phyloP scores from a whole-genome alignment of 345 rosid genomes.

The Hibiscus syriacus region DNA sequence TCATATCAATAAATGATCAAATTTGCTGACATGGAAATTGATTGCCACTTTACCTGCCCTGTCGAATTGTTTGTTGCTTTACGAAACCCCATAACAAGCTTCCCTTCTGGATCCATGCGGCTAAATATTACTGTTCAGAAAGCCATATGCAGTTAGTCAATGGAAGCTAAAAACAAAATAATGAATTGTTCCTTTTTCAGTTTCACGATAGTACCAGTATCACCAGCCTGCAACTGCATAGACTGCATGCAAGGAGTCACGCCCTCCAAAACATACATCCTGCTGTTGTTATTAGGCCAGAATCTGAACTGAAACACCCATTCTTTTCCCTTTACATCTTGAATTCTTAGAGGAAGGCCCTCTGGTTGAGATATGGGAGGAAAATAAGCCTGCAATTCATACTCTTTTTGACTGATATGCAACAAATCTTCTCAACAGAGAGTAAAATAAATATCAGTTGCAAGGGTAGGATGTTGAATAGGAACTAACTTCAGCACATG shows the following conservation, averaged over 20 bases:
- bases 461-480: slow-evolving; percentile 10
- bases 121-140: slow-evolving; percentile 80
- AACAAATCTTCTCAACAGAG: slow-evolving; percentile 9
- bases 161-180: not conserved
- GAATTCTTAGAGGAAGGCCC: slow-evolving; percentile 92
- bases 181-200: not conserved
- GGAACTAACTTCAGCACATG: slow-evolving; percentile 91
- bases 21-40: slow-evolving; percentile 14
- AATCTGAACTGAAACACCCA: slow-evolving; percentile 99
- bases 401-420: slow-evolving; percentile 6
- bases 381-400: slow-evolving; percentile 73
- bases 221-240: slow-evolving; percentile 99
- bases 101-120: slow-evolving; percentile 97
- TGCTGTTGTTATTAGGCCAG: slow-evolving; percentile 99
- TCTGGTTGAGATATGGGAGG: slow-evolving; percentile 98
- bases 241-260: slow-evolving; percentile 99
- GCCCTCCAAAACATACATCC: slow-evolving; percentile 99
- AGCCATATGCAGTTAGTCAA: not conserved
- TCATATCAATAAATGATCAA: slow-evolving; percentile 24
- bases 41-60: slow-evolving; percentile 54
- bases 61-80: slow-evolving; percentile 71
- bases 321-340: slow-evolving; percentile 93
- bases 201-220: slow-evolving; percentile 54
- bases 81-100: slow-evolving; percentile 96
- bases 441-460: slow-evolving; percentile 1